Percentiles rank a stretch among this genome's conserved stretches.
These are phyloP conservation scores for Talaromyces nanjingensis DNA, from an alignment of 495 filamentous ascomycete genomes.

Conservation along the genomic window DNA sequence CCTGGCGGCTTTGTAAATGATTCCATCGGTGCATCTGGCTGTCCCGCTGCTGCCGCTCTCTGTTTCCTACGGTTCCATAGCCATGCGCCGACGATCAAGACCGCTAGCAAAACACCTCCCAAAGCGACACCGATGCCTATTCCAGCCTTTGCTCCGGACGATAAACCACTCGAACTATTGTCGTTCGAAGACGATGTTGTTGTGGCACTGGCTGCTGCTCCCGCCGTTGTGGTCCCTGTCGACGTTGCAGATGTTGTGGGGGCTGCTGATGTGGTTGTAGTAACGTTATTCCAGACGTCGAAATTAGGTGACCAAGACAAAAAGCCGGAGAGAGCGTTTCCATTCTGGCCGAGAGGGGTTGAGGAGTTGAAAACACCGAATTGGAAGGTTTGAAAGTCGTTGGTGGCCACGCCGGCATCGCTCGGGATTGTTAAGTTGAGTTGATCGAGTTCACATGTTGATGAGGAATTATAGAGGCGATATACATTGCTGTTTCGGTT, in stretches of 20 bases:
- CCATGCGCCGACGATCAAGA: not conserved
- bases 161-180: not conserved
- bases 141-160: not conserved
- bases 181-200: not conserved
- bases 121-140: not conserved
- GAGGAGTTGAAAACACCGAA: constrained; percentile 3
- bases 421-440: not conserved
- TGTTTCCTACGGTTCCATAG: not conserved
- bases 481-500: not conserved
- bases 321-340: not conserved
- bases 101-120: not conserved
- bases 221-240: not conserved
- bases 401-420: not conserved
- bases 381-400: not conserved
- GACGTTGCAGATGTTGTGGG: not conserved
- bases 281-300: not conserved
- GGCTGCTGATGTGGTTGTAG: not conserved
- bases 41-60: not conserved
- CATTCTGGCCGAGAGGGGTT: not conserved
- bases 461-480: not conserved
- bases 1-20: not conserved
- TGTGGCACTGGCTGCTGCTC: not conserved
- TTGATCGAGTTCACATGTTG: constrained; percentile 1
- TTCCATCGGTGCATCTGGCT: not conserved
- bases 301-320: not conserved